Evolutionary conservation across 768 basidiomycete species (phyloP), one percentile per base, ranked within the genome.

Genomic region (Boletus rubropictus): DNA sequence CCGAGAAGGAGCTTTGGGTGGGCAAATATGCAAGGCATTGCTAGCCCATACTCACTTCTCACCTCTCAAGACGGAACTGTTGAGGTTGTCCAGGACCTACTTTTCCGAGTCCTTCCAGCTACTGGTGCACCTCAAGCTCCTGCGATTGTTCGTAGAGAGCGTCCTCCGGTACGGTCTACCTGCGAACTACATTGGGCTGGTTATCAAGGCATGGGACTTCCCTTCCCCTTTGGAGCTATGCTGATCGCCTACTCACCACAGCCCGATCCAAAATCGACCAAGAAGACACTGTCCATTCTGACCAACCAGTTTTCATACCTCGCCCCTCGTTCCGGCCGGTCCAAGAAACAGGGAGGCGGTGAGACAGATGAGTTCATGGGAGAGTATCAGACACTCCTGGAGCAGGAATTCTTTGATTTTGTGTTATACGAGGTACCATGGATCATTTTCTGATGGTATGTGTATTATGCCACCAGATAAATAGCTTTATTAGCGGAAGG

Each of bases 1-100:
- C 92, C 24, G 96, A 97, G 75, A 91, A 89, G 68, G 95, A 99
- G 60, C 82, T 96, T 40, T 98, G 96, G 96, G 94, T 95, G 61
- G 55, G 82, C n/a, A 27, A 36, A 18, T 21, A 7, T 14, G 10
- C 24, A 17, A 31, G 29, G 7, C 6, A 6, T 22, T 20, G 9
- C 28, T 20, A 22, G 8, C 32, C 32, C 15, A 3, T 27, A 27
- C 46, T 52, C 44, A 53, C 27, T 10, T 48, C 12, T 44, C 29
- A 15, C 36, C 21, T 20, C 24, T 17, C 43, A 56, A 98, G 94
- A 89, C 91, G 22, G 95, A 99, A 56, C 78, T 99, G 0, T 73
- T 99, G 21, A 80, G 89, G 57, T 66, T 98, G 31, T 84, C 94
- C 31, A 78, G 96, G 45, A 96, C 90, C 43, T 97, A 95, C 69